Conservation (phyloP, 2,329 filamentous ascomycete species). For the Claviceps humidiphila region DNA sequence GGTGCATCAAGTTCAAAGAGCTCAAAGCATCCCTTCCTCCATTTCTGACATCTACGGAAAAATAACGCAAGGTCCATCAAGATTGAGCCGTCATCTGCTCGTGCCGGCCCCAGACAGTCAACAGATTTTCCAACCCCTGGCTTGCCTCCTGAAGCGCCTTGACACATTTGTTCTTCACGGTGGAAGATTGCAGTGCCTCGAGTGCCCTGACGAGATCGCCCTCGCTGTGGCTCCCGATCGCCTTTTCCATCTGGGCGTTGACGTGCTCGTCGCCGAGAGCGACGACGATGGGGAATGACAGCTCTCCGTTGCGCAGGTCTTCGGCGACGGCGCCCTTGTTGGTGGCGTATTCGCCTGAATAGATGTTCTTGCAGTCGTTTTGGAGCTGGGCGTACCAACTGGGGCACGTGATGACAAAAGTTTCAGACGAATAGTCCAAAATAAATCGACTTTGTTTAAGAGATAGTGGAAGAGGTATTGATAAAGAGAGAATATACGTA, state of each 20-base stretch:
- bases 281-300: constrained; percentile 8
- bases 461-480: background rate
- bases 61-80: too few species aligned
- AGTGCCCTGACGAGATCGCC: constrained; percentile 5
- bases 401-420: background rate
- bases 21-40: too few species aligned
- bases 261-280: constrained; percentile 5
- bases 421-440: background rate
- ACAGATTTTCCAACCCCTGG: constrained; percentile 5
- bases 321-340: constrained; percentile 9
- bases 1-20: too few species aligned
- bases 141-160: constrained; percentile 8
- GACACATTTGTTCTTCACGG: constrained; percentile 5
- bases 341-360: constrained; percentile 7
- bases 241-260: background rate
- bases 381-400: constrained; percentile 9
- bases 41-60: too few species aligned
- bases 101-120: constrained; percentile 7
- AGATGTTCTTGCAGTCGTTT: constrained; percentile 11
- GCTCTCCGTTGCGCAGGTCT: constrained; percentile 8
- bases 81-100: constrained; percentile 4
- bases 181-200: constrained; percentile 3
- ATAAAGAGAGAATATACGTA: background rate
- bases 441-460: too few species aligned
- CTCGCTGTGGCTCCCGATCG: constrained; percentile 1